Percentiles rank a stretch among this genome's conserved stretches.
Evolutionary conservation across 345 rosid genomes (phyloP).

Genomic region (Populus simonii): DNA sequence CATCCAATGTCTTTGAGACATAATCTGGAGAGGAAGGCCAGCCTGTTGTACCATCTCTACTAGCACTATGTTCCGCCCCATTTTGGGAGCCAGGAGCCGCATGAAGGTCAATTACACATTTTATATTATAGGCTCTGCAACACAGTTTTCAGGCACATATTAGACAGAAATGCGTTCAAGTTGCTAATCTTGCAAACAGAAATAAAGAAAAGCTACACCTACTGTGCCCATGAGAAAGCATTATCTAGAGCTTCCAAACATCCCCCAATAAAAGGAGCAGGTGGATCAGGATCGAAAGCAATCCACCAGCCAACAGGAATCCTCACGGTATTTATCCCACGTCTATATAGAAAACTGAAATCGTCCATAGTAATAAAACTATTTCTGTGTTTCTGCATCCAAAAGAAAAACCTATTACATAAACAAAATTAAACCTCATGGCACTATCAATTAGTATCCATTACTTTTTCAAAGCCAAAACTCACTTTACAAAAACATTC

Average conservation of each 20-base stretch:
- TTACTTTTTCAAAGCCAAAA: too few relatives aligned
- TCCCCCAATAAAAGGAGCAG: slow-evolving; percentile 62
- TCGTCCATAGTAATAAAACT: slow-evolving; percentile 54
- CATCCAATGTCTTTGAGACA: slow-evolving; percentile 55
- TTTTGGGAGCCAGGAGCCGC: slow-evolving; percentile 87
- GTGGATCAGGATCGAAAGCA: slow-evolving; percentile 72
- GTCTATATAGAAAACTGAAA: slow-evolving; percentile 55
- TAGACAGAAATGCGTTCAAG: slow-evolving; percentile 6
- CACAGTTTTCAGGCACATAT: slow-evolving; percentile 8
- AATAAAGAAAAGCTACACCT: slow-evolving; percentile 29
- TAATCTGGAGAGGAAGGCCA: slow-evolving; percentile 55
- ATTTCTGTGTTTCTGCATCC: slow-evolving; percentile 57
- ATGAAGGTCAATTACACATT: slow-evolving; percentile 77
- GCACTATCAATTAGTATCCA: neutral
- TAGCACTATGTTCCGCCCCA: slow-evolving; percentile 77
- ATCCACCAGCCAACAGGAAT: slow-evolving; percentile 89
- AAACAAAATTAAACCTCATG: neutral
- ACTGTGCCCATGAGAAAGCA: slow-evolving; percentile 76
- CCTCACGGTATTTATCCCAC: slow-evolving; percentile 66
- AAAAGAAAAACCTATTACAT: neutral
- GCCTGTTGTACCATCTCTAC: slow-evolving; percentile 58
- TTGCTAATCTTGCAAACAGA: neutral
- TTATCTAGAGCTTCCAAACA: slow-evolving; percentile 63
- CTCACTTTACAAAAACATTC: too few relatives aligned
- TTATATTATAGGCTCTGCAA: slow-evolving; percentile 59